Base-by-base conservation (phyloP, 176 grass and related monocot species). In the Phoenix dactylifera region DNA sequence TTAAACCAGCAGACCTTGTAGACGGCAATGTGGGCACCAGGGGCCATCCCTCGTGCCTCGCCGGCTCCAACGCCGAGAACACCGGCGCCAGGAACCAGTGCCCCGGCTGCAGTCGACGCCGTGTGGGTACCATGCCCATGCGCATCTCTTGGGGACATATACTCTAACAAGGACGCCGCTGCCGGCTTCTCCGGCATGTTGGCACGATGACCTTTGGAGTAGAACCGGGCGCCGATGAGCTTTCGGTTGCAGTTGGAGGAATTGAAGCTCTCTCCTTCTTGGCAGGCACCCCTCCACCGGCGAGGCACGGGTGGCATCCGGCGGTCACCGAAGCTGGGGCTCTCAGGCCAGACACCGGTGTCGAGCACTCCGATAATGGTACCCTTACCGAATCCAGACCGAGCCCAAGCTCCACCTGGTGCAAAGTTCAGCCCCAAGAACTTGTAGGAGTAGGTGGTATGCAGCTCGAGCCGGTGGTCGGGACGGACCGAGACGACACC, bases 1-100 rank as follows among this genome's bases (percentile, higher is more conserved):
- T 90, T 87, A 64, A 84, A 95, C 90, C 86, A 95, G 72, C 83
- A 95, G 4, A 95, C 90, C 72, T 95, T 95, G 77, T 95, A 95
- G 4, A 72, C 83, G 1, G 86, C 80, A 23, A 95, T 72, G 60
- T 95, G 83, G 16, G 90, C 83, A 6, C 68, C 71, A 0, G 86
- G 90, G 0, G 86, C 77, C 28, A 87, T 79, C 23, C 90, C 90
- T 3, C 69, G 77, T 18, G 86, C 86, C 24, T 80, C 80, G 4
- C 90, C 86, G 0, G 49, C 19, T 1, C 83, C 86, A 14, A 69
- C 60, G 4, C 83, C 86, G 4, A 90, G 59, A 20, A 90, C 79
- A 55, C 86, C 74, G 4, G 86, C 90, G 0, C 80, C 68, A 0
- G 66, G 19, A 1, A 90, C 90, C 2, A 66, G 17, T 1, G 80